Base-by-base conservation (phyloP, 2,329 filamentous ascomycete genomes). In the Fonsecaea erecta region DNA sequence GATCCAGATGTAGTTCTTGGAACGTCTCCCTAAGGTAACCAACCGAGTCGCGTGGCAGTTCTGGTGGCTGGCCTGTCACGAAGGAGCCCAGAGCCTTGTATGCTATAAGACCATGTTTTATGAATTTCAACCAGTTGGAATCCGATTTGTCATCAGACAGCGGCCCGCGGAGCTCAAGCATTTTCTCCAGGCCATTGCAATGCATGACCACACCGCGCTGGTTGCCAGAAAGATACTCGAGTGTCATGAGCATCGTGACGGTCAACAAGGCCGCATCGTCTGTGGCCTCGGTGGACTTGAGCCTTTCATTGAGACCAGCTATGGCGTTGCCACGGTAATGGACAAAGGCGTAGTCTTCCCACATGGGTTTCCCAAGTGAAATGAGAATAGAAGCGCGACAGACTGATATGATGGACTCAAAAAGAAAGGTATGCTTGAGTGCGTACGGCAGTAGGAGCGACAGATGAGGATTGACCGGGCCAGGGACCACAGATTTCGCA, bases 321-420 rank as follows among this genome's bases (percentile, higher is more conserved):
- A 71, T 68, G 3, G 68, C 67, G 35, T 65, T 64, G 30, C 66
- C 68, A 8, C 70, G 70, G 51, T 71, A 67, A n/a, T 64, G 61
- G 14, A 71, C 62, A 52, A 71, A 70, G n/a, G 68, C 64, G 14
- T 43, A 46, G 46, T 71, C 68, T 9, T 69, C 63, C 32, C 63
- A 66, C n/a, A 65, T 55, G 3, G 67, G 62, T 18, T 61, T 52
- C 6, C 65, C 70, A 21, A 63, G 62, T 11, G 67, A 70, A 4
- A 71, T 63, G 3, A 69, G 63, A 30, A 71, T 62, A 5, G 68
- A 68, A 3, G 67, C 68, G 48, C 68, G 67, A 57, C 70, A 71
- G 28, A 68, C 59, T 30, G 68, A 66, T 21, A 71, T 67, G 35
- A 71, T 63, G n/a, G 67, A 67, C 55, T 71, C 68, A 43, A 71